Evolutionary conservation across 2,329 filamentous ascomycete species (phyloP).

Genomic region (Colletotrichum sp.): DNA sequence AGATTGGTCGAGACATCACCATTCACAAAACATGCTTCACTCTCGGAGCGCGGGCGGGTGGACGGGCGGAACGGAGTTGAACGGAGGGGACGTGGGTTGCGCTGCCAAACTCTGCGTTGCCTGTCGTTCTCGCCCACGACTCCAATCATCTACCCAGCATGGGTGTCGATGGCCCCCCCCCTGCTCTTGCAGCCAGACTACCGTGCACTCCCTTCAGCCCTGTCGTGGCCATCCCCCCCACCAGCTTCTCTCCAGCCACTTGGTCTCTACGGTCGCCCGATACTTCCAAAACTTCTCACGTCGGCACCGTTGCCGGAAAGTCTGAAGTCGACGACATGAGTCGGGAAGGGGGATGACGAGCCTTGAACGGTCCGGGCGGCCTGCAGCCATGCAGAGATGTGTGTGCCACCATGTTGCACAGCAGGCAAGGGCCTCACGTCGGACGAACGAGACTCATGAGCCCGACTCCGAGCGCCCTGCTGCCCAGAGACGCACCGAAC

Average conservation of each 20-base stretch:
- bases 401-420: not conserved
- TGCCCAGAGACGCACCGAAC: not conserved
- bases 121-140: not conserved
- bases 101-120: not conserved
- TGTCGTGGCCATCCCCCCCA: not conserved
- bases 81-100: not conserved
- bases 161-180: not conserved
- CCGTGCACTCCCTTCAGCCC: not conserved
- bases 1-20: not conserved
- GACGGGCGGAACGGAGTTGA: not conserved
- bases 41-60: not conserved
- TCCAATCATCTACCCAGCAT: not conserved
- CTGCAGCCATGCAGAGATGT: not conserved
- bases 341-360: not conserved
- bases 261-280: not conserved
- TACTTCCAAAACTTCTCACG: constrained; percentile 2
- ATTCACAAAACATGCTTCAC: not conserved
- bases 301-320: not conserved
- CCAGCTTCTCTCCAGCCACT: not conserved
- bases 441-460: constrained; percentile 8
- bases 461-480: not conserved
- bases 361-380: not conserved
- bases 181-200: not conserved
- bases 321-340: constrained; percentile 4
- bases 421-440: not conserved